Conservation (phyloP, 2,329 filamentous ascomycete genomes). For the Neurospora crassa region DNA sequence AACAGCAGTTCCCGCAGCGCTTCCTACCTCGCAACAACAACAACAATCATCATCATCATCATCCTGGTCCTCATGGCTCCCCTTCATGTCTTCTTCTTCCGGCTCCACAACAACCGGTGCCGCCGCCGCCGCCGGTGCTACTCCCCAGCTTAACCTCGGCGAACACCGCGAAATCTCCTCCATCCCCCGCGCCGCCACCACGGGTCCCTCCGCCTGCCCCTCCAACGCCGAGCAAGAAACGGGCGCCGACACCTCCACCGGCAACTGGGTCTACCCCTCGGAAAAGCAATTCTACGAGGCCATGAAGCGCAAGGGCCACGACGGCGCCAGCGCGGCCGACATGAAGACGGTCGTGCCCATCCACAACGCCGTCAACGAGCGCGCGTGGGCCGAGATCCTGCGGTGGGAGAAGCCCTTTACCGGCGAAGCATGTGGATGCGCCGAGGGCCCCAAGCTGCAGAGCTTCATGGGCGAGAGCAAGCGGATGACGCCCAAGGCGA, state of each 20-base stretch:
- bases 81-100: slow-evolving; percentile 8
- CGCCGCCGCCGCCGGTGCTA: slow-evolving; percentile 14
- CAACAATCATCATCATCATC: slow-evolving; percentile 4
- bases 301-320: slow-evolving; percentile 83
- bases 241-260: slow-evolving; percentile 49
- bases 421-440: slow-evolving; percentile 50
- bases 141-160: slow-evolving; percentile 31
- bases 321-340: slow-evolving; percentile 57
- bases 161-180: slow-evolving; percentile 62
- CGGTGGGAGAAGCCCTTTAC: slow-evolving; percentile 70
- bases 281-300: slow-evolving; percentile 98
- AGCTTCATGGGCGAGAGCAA: slow-evolving; percentile 68
- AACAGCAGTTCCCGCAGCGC: not conserved
- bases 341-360: slow-evolving; percentile 93
- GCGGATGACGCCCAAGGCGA: slow-evolving; percentile 69
- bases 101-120: slow-evolving; percentile 8
- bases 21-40: not conserved
- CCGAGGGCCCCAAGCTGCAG: slow-evolving; percentile 72
- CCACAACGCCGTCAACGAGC: slow-evolving; percentile 97
- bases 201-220: slow-evolving; percentile 27
- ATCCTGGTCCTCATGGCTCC: slow-evolving; percentile 18
- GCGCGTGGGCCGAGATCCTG: slow-evolving; percentile 87
- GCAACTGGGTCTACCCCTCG: slow-evolving; percentile 96
- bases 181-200: slow-evolving; percentile 57
- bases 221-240: slow-evolving; percentile 70